Conservation (phyloP, 1,284 basidiomycete species). For the Gymnopus androsaceus region DNA sequence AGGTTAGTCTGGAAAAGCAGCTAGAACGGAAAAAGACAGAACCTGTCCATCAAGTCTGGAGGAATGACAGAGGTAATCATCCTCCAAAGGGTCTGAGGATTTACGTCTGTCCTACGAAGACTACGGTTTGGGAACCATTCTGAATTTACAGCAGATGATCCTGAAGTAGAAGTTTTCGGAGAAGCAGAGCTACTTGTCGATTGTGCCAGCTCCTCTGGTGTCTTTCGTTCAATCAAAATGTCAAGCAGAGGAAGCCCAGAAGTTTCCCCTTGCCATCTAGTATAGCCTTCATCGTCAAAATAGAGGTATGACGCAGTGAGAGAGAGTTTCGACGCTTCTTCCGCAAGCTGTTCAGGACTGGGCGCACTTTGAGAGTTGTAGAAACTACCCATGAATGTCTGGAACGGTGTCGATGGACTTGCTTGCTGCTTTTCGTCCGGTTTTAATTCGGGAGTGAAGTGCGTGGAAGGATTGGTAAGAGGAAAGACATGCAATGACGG, state of each 20-base stretch:
- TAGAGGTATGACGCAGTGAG: constrained; percentile 77
- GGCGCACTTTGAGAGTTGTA: constrained; percentile 27
- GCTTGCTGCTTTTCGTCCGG: constrained; percentile 39
- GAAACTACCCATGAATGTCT: constrained; percentile 38
- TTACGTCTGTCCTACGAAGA: constrained; percentile 70
- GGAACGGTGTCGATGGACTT: constrained; percentile 47
- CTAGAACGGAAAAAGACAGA: constrained; percentile 23
- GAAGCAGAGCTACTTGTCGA: constrained; percentile 17
- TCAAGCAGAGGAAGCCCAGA: constrained; percentile 87
- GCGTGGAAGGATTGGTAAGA: constrained; percentile 75
- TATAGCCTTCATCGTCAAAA: constrained; percentile 80
- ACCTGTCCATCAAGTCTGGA: constrained; percentile 91
- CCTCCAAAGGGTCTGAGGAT: constrained; percentile 77
- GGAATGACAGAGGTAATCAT: constrained; percentile 75
- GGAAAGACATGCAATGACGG: constrained; percentile 75
- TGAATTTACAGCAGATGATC: constrained; percentile 33
- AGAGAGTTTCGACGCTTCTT: constrained; percentile 61
- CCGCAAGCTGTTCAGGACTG: constrained; percentile 48
- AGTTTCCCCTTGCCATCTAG: constrained; percentile 86
- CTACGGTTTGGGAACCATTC: constrained; percentile 82
- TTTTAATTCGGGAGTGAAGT: constrained; percentile 55
- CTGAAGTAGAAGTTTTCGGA: constrained; percentile 13
- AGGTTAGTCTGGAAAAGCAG: constrained; percentile 22
- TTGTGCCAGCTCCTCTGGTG: constrained; percentile 26
- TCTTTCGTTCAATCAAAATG: constrained; percentile 66